These are phyloP conservation scores for Citrus glauca DNA, from an alignment of 345 rosid genomes.

Conservation along the genomic window DNA sequence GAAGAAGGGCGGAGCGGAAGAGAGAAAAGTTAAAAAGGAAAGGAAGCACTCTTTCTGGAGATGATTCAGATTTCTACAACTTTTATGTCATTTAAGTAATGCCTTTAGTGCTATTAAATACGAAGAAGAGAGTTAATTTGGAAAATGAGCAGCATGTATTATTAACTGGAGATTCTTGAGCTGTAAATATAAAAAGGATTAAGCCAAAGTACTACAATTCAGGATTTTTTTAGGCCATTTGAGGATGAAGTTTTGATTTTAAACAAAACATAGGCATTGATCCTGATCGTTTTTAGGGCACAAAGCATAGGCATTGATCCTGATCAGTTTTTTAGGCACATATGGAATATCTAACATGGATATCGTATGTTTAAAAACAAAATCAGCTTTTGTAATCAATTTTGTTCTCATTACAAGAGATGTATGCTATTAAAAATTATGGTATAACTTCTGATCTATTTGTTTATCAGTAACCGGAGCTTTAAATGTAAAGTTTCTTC, in stretches of 20 bases:
- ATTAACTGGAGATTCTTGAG: not conserved
- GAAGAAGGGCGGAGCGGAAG: conserved; percentile 51
- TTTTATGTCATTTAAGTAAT: conserved; percentile 68
- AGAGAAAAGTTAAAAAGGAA: conserved; percentile 43
- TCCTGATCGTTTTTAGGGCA: not conserved
- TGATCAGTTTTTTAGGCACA: not conserved
- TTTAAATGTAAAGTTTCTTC: too few species aligned
- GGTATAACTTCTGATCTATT: too few species aligned
- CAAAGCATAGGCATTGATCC: not conserved
- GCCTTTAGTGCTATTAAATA: not conserved
- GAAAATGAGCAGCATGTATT: not conserved
- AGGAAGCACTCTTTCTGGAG: not conserved
- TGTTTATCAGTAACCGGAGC: too few species aligned
- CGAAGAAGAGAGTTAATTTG: not conserved
- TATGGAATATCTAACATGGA: not conserved
- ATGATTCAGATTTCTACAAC: conserved; percentile 62
- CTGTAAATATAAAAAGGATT: not conserved
- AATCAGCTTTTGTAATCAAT: not conserved
- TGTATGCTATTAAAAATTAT: too few species aligned
- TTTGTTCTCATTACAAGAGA: not conserved
- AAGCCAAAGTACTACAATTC: not conserved
- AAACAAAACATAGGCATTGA: not conserved
- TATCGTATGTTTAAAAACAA: not conserved
- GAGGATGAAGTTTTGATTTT: not conserved
- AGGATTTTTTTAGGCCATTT: not conserved